Conservation (phyloP, 352 stramenopile genomes). For the Phytophthora ohioensis region DNA sequence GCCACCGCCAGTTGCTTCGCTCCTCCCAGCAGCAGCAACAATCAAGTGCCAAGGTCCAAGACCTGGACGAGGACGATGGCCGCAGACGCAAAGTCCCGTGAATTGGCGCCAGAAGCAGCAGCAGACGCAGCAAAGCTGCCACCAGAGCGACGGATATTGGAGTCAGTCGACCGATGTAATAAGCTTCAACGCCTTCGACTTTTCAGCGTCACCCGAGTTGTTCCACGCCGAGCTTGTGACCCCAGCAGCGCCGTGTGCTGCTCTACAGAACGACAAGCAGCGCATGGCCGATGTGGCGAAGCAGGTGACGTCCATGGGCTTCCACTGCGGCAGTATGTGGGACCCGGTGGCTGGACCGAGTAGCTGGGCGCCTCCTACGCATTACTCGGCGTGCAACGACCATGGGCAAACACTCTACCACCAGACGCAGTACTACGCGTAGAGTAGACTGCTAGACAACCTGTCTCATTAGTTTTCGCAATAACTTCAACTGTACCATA, state of each 20-base stretch:
- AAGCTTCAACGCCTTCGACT: slow-evolving; percentile 54
- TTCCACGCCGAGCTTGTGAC: slow-evolving; percentile 29
- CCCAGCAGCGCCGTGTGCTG: background rate
- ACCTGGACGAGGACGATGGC: slow-evolving; percentile 32
- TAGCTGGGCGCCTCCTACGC: background rate
- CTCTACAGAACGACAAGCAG: slow-evolving; percentile 8
- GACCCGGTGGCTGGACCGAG: slow-evolving; percentile 17
- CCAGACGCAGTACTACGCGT: slow-evolving; percentile 25
- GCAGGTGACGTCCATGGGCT: slow-evolving; percentile 37
- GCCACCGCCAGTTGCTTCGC: slow-evolving; percentile 41
- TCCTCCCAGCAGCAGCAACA: slow-evolving; percentile 13
- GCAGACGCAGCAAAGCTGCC: slow-evolving; percentile 14
- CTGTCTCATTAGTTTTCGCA: no score
- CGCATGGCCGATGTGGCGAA: slow-evolving; percentile 20
- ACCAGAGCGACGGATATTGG: slow-evolving; percentile 26
- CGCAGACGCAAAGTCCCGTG: slow-evolving; percentile 48
- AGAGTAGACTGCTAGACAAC: no score
- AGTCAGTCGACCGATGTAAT: slow-evolving; percentile 6
- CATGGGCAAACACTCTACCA: slow-evolving; percentile 11
- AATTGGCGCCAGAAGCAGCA: slow-evolving; percentile 37
- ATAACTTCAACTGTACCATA: no score
- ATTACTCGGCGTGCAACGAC: slow-evolving; percentile 1
- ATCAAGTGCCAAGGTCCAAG: background rate
- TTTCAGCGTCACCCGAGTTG: slow-evolving; percentile 38
- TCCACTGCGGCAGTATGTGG: slow-evolving; percentile 46